Percentiles rank a stretch among this genome's conserved stretches.
Conservation (phyloP, 2,329 filamentous ascomycete species). For the Lachnellula subtilissima region DNA sequence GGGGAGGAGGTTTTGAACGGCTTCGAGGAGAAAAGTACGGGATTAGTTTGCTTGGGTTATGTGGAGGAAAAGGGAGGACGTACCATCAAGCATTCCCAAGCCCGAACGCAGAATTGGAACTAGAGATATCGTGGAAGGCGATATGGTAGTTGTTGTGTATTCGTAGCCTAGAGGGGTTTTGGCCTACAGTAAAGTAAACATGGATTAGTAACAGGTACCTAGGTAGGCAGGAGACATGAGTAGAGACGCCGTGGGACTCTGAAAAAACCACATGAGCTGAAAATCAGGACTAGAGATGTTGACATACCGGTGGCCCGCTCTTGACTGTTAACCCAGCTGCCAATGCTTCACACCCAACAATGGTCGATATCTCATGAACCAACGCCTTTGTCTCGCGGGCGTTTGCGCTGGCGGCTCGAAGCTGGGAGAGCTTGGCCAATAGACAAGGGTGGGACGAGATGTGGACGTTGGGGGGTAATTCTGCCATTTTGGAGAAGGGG, state of each 20-base stretch:
- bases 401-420: slow-evolving; percentile 67
- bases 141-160: slow-evolving; percentile 61
- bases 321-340: slow-evolving; percentile 53
- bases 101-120: slow-evolving; percentile 92
- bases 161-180: slow-evolving; percentile 72
- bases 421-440: slow-evolving; percentile 80
- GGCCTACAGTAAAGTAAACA: slow-evolving; percentile 48
- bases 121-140: slow-evolving; percentile 64
- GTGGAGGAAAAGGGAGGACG: slow-evolving; percentile 16
- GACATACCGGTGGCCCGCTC: slow-evolving; percentile 57
- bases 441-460: slow-evolving; percentile 84
- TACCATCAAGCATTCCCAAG: slow-evolving; percentile 83
- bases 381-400: slow-evolving; percentile 74
- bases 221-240: neutral
- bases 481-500: slow-evolving; percentile 21
- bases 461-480: slow-evolving; percentile 60
- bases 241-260: neutral
- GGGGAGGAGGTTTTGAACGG: slow-evolving; percentile 78
- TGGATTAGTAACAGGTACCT: slow-evolving; percentile 3
- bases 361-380: slow-evolving; percentile 79
- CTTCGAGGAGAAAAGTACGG: slow-evolving; percentile 36
- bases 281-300: neutral
- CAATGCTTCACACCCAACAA: slow-evolving; percentile 79
- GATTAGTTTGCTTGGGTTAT: slow-evolving; percentile 2
- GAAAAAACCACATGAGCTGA: neutral